Conservation (phyloP, 2,329 filamentous ascomycete genomes). For the Endothia cerciana region DNA sequence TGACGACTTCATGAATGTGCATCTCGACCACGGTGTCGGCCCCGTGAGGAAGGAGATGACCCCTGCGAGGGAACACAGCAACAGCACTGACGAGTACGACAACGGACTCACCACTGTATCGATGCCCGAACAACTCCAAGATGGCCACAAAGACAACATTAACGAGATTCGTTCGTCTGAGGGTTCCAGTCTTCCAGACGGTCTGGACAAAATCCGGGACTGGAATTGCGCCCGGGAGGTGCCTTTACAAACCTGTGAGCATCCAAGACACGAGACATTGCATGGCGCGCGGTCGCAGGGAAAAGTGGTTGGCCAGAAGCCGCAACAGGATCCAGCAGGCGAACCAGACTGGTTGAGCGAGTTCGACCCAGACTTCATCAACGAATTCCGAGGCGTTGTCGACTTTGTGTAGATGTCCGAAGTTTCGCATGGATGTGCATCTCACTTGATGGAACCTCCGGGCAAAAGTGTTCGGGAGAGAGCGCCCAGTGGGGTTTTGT, state of each 20-base stretch:
- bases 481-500: too few species aligned
- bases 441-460: background rate
- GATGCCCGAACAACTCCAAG: background rate
- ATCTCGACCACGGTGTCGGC: background rate
- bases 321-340: background rate
- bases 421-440: background rate
- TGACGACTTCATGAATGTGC: background rate
- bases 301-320: background rate
- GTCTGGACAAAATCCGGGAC: too few species aligned
- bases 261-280: background rate
- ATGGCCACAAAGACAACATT: background rate
- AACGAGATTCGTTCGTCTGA: background rate
- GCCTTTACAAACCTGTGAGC: background rate
- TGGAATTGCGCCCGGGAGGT: too few species aligned
- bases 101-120: background rate
- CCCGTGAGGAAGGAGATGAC: background rate
- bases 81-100: background rate
- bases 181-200: too few species aligned
- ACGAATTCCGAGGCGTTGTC: conserved; percentile 22
- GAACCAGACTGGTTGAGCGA: conserved; percentile 21
- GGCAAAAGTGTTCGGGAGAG: background rate
- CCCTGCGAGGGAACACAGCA: background rate
- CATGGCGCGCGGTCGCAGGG: background rate
- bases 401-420: conserved; percentile 21
- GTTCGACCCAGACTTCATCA: conserved; percentile 22